Percentiles rank a stretch among this genome's conserved stretches.
These are phyloP conservation scores for Suillus subluteus DNA, from an alignment of 768 basidiomycete species.

Conservation along the genomic window DNA sequence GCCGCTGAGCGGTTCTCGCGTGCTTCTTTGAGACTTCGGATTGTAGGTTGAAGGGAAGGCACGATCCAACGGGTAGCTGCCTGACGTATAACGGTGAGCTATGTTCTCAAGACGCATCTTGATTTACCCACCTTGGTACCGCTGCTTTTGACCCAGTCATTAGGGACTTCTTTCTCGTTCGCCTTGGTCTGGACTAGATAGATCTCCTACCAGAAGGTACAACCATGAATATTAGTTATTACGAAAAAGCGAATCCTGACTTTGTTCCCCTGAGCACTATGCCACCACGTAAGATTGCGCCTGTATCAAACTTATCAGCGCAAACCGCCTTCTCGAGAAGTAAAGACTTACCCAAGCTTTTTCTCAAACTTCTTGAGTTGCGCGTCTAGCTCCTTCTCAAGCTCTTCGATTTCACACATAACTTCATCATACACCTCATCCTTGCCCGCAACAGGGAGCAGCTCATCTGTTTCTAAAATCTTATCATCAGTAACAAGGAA, in stretches of 20 bases:
- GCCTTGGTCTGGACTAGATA: constrained; percentile 81
- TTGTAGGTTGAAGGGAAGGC: constrained; percentile 66
- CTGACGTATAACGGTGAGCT: constrained; percentile 39
- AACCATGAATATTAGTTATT: constrained; percentile 1
- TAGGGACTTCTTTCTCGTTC: constrained; percentile 66
- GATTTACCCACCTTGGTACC: constrained; percentile 68
- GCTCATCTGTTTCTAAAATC: constrained; percentile 60
- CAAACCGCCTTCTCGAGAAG: constrained; percentile 14
- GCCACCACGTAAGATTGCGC: constrained; percentile 60
- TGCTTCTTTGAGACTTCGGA: constrained; percentile 90
- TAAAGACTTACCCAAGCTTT: constrained; percentile 57
- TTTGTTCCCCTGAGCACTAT: constrained; percentile 85
- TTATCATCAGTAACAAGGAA: constrained; percentile 2
- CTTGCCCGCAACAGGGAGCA: constrained; percentile 83
- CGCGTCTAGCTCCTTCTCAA: constrained; percentile 75
- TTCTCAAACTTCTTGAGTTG: constrained; percentile 68
- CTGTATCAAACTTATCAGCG: constrained; percentile 41
- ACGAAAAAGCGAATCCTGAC: constrained; percentile 35
- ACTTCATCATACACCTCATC: constrained; percentile 85
- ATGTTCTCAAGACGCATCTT: background rate
- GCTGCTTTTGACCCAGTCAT: constrained; percentile 80
- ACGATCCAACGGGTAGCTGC: constrained; percentile 78
- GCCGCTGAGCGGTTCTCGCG: constrained; percentile 82
- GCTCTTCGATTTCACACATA: constrained; percentile 63
- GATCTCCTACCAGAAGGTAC: constrained; percentile 66